Percentiles rank a stretch among this genome's conserved stretches.
Evolutionary conservation across 2,329 filamentous ascomycete genomes (phyloP).

Genomic region (Zasmidium citrigriseum): DNA sequence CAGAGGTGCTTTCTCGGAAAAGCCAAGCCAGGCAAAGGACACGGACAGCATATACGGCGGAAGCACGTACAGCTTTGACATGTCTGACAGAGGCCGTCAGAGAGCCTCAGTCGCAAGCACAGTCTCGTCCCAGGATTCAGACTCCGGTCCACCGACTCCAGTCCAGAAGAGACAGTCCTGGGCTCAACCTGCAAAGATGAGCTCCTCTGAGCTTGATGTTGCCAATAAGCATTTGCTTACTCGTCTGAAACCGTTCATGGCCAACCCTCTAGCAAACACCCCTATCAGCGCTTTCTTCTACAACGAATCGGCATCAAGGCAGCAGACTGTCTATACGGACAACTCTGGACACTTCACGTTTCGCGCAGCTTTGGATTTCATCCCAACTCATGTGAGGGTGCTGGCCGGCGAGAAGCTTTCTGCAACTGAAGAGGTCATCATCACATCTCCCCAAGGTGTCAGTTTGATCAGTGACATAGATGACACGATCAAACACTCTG

Average conservation of each 20-base stretch:
- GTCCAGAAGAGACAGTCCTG: conserved; percentile 53
- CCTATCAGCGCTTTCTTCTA: conserved; percentile 95
- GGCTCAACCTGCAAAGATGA: conserved; percentile 63
- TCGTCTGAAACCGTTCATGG: conserved; percentile 84
- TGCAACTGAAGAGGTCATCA: conserved; percentile 71
- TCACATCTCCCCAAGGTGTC: conserved; percentile 77
- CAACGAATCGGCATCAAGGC: conserved; percentile 78
- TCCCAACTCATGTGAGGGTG: conserved; percentile 86
- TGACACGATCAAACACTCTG: conserved; percentile 95
- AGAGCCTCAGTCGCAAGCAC: conserved; percentile 22
- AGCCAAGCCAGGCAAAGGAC: conserved; percentile 52
- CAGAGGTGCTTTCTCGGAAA: conserved; percentile 73
- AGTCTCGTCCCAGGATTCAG: conserved; percentile 26
- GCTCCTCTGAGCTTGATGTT: conserved; percentile 69
- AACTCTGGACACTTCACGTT: conserved; percentile 85
- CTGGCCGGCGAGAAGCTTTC: conserved; percentile 84
- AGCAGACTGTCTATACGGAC: conserved; percentile 81
- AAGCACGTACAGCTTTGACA: conserved; percentile 15
- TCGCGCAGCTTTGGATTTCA: conserved; percentile 79
- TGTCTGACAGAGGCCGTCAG: conserved; percentile 26
- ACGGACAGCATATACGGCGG: conserved; percentile 40
- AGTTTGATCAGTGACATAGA: conserved; percentile 97
- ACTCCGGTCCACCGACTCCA: conserved; percentile 32
- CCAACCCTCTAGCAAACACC: conserved; percentile 72
- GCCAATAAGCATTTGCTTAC: conserved; percentile 89